Percentiles rank a stretch among this genome's conserved stretches.
phyloP scores from a whole-genome alignment of 768 basidiomycete species.

The Auriculariales sp. region DNA sequence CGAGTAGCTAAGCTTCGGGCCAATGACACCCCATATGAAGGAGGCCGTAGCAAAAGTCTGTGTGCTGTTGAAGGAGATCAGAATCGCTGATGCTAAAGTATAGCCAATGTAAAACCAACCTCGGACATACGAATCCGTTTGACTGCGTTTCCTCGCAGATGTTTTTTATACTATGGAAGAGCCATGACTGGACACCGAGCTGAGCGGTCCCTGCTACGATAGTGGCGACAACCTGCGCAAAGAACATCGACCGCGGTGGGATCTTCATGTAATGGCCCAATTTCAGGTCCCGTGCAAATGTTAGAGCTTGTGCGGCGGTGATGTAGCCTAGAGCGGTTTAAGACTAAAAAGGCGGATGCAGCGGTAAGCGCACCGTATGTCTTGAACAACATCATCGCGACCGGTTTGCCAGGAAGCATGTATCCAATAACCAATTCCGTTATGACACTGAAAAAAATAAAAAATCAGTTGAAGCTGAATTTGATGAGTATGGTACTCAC shows the following conservation, averaged over 20 bases:
- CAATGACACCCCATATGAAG: conserved; percentile 14
- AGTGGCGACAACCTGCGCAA: conserved; percentile 18
- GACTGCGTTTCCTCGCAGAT: conserved; percentile 20
- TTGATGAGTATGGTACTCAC: conserved; percentile 3
- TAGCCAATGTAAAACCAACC: background rate
- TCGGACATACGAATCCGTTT: conserved; percentile 20
- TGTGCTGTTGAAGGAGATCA: conserved; percentile 15
- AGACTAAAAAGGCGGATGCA: conserved; percentile 12
- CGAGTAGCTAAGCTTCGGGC: background rate
- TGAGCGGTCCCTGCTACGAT: conserved; percentile 29
- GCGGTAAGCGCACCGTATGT: conserved; percentile 19
- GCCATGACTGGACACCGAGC: conserved; percentile 9
- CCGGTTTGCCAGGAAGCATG: conserved; percentile 59
- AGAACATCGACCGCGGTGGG: conserved; percentile 19
- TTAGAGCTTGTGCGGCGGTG: conserved; percentile 44
- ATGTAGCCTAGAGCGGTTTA: conserved; percentile 45
- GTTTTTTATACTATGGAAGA: conserved; percentile 16
- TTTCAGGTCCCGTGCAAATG: conserved; percentile 65
- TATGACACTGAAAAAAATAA: conserved; percentile 28
- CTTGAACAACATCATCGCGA: conserved; percentile 69
- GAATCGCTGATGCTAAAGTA: background rate
- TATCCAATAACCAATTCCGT: conserved; percentile 70
- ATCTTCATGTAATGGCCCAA: conserved; percentile 25
- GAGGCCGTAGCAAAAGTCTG: conserved; percentile 25
- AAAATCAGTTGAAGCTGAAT: conserved; percentile 1